phyloP scores from a whole-genome alignment of 2,329 filamentous ascomycete genomes.

The Penicillium corylophilum region DNA sequence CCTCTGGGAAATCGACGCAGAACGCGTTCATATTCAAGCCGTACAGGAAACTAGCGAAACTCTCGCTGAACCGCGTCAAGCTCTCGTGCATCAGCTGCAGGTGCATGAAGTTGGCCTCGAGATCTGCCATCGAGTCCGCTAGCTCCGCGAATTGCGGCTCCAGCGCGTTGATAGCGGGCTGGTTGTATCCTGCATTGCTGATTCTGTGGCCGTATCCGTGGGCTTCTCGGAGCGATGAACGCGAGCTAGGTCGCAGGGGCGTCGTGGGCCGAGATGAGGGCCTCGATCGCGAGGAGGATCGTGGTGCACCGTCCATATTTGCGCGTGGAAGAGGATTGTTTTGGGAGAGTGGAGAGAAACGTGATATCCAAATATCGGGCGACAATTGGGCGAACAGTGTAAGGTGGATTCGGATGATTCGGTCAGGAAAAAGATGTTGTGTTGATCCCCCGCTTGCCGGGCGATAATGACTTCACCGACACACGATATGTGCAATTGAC shows the following conservation, averaged over 20 bases:
- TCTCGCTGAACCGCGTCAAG: slow-evolving; percentile 88
- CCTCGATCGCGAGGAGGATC: slow-evolving; percentile 62
- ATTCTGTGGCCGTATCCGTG: slow-evolving; percentile 52
- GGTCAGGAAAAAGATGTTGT: not conserved
- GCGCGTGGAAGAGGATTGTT: slow-evolving; percentile 14
- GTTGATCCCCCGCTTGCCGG: slow-evolving; percentile 1
- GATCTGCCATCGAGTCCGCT: slow-evolving; percentile 87
- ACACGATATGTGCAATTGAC: not conserved
- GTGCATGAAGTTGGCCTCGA: slow-evolving; percentile 97
- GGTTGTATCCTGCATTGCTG: slow-evolving; percentile 41
- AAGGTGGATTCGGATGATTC: not conserved
- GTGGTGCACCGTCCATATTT: slow-evolving; percentile 31
- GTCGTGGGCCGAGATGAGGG: slow-evolving; percentile 79
- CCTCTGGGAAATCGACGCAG: slow-evolving; percentile 96
- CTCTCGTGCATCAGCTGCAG: slow-evolving; percentile 97
- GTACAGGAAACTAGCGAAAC: slow-evolving; percentile 92
- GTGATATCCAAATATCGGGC: not conserved
- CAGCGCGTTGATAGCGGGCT: slow-evolving; percentile 70
- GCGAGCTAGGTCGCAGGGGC: slow-evolving; percentile 83
- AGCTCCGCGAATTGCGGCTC: slow-evolving; percentile 92
- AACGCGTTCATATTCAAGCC: slow-evolving; percentile 99
- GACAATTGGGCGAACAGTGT: not conserved
- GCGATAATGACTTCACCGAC: slow-evolving; percentile 4
- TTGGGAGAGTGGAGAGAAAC: not conserved
- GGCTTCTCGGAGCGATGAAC: slow-evolving; percentile 81